A percentile compares a stretch with the other conserved stretches of the same genome.
Evolutionary conservation across 768 basidiomycete species (phyloP).

Genomic region (Coprinopsis marcescibilis): DNA sequence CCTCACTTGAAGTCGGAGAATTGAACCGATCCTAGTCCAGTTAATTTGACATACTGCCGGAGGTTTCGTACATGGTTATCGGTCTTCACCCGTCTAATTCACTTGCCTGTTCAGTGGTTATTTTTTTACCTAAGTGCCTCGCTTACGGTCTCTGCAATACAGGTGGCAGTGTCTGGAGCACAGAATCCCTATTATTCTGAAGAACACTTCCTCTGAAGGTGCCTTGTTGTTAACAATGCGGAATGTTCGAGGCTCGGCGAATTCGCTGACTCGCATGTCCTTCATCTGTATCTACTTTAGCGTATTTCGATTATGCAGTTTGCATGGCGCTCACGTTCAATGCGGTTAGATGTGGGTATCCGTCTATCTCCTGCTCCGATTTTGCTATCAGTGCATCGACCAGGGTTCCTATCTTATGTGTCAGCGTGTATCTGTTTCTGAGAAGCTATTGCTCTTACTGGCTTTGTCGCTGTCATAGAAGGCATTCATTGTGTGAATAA

Average conservation of each 20-base stretch:
- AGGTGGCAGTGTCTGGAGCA: neutral
- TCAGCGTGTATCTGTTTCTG: too few species aligned
- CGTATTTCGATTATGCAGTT: too few species aligned
- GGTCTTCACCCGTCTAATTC: neutral
- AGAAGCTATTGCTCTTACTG: too few species aligned
- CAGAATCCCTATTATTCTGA: neutral
- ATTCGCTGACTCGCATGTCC: neutral
- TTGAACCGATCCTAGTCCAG: neutral
- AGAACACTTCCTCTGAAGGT: neutral
- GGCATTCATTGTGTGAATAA: too few species aligned
- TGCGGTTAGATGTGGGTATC: too few species aligned
- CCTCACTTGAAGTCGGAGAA: neutral
- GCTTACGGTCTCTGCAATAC: neutral
- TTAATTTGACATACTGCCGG: neutral
- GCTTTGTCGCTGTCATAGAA: too few species aligned
- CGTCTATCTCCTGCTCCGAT: too few species aligned
- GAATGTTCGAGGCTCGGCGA: neutral
- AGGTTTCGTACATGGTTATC: neutral
- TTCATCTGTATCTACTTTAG: too few species aligned
- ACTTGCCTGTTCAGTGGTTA: neutral
- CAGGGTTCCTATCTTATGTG: too few species aligned
- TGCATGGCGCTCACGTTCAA: too few species aligned
- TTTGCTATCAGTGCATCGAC: too few species aligned
- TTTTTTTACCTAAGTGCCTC: neutral
- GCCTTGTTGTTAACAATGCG: neutral